These are phyloP conservation scores for Tuber indicum DNA, from an alignment of 495 filamentous ascomycete genomes.

Conservation along the genomic window DNA sequence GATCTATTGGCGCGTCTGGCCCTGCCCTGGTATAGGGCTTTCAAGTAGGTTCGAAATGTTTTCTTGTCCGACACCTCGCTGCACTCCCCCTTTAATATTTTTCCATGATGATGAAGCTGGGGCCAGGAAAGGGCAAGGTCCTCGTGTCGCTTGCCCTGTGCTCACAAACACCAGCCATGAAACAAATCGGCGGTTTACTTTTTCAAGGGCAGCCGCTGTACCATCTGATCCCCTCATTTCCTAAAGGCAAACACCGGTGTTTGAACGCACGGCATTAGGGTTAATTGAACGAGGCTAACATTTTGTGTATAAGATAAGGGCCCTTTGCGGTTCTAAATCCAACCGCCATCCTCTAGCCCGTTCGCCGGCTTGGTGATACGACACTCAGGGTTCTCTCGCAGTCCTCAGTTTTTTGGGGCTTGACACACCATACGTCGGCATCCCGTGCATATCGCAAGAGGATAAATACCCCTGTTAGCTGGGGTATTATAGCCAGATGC, in stretches of 20 bases:
- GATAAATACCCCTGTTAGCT: slow-evolving; percentile 1
- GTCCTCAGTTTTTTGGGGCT: neutral
- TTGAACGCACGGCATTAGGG: neutral
- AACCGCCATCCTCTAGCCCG: neutral
- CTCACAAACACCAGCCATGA: slow-evolving; percentile 37
- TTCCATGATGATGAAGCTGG: slow-evolving; percentile 40
- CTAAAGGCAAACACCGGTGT: neutral
- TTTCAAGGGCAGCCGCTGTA: neutral
- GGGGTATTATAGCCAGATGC: neutral
- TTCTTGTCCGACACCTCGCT: slow-evolving; percentile 2
- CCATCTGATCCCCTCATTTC: neutral
- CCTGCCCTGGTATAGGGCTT: neutral
- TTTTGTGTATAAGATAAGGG: slow-evolving; percentile 4
- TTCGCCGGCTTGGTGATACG: neutral
- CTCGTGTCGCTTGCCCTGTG: slow-evolving; percentile 36
- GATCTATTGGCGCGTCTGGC: neutral
- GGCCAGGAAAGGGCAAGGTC: slow-evolving; percentile 41
- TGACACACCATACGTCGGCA: neutral
- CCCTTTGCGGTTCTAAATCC: slow-evolving; percentile 4
- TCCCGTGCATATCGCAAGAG: neutral
- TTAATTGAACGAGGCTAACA: slow-evolving; percentile 4
- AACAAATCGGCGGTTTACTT: neutral
- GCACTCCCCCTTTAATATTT: neutral
- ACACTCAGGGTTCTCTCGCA: neutral
- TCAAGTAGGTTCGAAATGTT: neutral